Base-by-base conservation (phyloP, 345 rosid species). In the Luvunga scandens region DNA sequence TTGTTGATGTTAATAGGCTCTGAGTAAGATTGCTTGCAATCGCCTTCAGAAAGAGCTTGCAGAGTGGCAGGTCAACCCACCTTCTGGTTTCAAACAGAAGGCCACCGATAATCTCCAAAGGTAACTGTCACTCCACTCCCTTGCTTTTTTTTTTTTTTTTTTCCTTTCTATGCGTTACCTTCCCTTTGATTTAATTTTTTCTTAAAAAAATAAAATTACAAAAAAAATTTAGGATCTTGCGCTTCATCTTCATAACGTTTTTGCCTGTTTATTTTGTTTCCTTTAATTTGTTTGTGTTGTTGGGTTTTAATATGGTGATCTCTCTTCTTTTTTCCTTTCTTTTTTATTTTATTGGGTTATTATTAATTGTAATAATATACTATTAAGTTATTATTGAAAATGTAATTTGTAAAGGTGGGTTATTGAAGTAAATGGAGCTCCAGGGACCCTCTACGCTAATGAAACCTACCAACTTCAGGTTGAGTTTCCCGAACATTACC, bases 51-150 rank as follows among this genome's bases (percentile, higher is more conserved):
- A 96, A 71, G 99, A 96, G 93, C 91, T 96, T 61, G 86, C 87
- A 8, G 98, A 96, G 85, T 94, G 99, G 99, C 98, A 93, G 86
- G 87, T 84, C 87, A 92, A 87, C 86, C 98, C 99, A 81, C 98
- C 98, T 12, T 60, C 88, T 4, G 99, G 98, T 2, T 96, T 96
- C 83, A 94, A 90, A 77, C 97, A 90, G 80, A 94, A 89, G 77
- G 92, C 88, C 90, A 87, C 97, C 76, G 99, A 96, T 84, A 92
- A 92, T 89, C 97, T 94, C 74, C 98, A 94, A 62, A 94, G 97
- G 98, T 93, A 73, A n/a, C 7, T 39, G 56, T 42, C 12, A 3
- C 16, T 12, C 19, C 18, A 42, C 4, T 42, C 10, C 18, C 53
- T n/a, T n/a, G n/a, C n/a, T n/a, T n/a, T n/a, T n/a, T n/a, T n/a